Percentiles rank a stretch among this genome's conserved stretches.
Evolutionary conservation across 2,329 filamentous ascomycete species (phyloP).

Genomic region (Stagonosporopsis cucurbitacearum): DNA sequence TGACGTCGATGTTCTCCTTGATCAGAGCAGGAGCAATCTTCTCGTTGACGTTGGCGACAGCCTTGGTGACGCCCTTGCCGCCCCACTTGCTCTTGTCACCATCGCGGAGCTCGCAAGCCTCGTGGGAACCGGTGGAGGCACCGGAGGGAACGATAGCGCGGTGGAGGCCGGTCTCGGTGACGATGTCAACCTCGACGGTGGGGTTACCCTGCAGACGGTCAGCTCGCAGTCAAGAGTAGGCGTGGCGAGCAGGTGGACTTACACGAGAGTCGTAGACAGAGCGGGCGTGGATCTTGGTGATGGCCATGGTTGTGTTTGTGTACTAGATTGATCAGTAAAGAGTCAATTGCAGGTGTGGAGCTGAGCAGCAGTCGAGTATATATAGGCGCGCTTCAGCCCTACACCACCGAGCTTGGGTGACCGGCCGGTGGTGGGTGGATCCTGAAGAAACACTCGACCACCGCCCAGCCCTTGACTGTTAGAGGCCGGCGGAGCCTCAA

Average conservation of each 20-base stretch:
- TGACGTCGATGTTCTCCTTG: constrained; percentile 61
- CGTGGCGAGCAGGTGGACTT: constrained; percentile 6
- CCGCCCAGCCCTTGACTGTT: constrained; percentile 26
- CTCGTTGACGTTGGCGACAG: constrained; percentile 62
- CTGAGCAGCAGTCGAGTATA: constrained; percentile 26
- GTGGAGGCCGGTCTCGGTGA: constrained; percentile 95
- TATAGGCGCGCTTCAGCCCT: constrained; percentile 30
- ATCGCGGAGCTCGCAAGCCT: constrained; percentile 62
- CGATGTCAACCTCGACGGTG: constrained; percentile 96
- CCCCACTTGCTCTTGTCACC: constrained; percentile 60
- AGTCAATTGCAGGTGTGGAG: constrained; percentile 34
- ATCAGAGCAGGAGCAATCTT: constrained; percentile 62
- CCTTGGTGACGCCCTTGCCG: constrained; percentile 63
- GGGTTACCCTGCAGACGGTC: constrained; percentile 71
- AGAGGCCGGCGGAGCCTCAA: constrained; percentile 27
- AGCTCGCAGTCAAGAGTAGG: constrained; percentile 12
- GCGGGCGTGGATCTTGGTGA: constrained; percentile 65
- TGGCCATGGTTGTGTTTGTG: constrained; percentile 70
- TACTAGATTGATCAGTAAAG: constrained; percentile 23
- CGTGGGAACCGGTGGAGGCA: constrained; percentile 76
- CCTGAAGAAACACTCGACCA: constrained; percentile 33
- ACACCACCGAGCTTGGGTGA: constrained; percentile 17
- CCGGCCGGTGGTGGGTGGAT: constrained; percentile 23
- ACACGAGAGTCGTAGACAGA: constrained; percentile 94
- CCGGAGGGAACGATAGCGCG: constrained; percentile 97